These are phyloP conservation scores for Articulospora tetracladia DNA, from an alignment of 495 filamentous ascomycete species.

Conservation along the genomic window DNA sequence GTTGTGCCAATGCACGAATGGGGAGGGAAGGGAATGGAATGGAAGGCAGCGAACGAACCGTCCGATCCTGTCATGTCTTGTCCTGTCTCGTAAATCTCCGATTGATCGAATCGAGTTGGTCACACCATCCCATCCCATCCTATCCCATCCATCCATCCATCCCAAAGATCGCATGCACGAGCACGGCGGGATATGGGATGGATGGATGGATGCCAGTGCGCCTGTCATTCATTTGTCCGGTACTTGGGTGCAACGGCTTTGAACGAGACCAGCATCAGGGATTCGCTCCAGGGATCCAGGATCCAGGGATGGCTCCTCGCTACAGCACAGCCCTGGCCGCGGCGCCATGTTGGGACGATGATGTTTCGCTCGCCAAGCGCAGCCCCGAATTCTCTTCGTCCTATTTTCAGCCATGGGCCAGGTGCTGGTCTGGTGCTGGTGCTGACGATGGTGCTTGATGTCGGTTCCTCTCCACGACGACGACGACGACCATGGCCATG, in stretches of 20 bases:
- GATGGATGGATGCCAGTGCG: not conserved
- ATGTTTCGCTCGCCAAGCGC: not conserved
- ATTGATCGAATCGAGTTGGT: conserved; percentile 5
- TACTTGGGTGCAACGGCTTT: conserved; percentile 19
- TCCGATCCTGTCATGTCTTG: too few species aligned
- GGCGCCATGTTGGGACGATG: not conserved
- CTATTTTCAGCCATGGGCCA: not conserved
- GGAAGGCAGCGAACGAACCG: too few species aligned
- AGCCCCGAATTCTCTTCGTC: not conserved
- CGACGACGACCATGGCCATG: too few species aligned
- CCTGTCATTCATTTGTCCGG: conserved; percentile 24
- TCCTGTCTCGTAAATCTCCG: conserved; percentile 4
- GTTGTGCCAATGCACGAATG: too few species aligned
- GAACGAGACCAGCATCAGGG: conserved; percentile 1
- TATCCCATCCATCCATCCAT: not conserved
- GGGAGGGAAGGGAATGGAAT: too few species aligned
- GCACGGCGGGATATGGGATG: too few species aligned
- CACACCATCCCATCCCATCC: not conserved
- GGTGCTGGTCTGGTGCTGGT: too few species aligned
- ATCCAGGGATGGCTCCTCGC: not conserved
- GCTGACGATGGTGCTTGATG: too few species aligned
- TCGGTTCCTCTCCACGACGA: not conserved
- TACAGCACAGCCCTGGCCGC: not conserved
- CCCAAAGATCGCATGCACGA: too few species aligned
- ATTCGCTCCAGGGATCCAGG: too few species aligned